These are phyloP conservation scores for Malus sylvestris DNA, from an alignment of 306 rosid genomes.

Conservation along the genomic window DNA sequence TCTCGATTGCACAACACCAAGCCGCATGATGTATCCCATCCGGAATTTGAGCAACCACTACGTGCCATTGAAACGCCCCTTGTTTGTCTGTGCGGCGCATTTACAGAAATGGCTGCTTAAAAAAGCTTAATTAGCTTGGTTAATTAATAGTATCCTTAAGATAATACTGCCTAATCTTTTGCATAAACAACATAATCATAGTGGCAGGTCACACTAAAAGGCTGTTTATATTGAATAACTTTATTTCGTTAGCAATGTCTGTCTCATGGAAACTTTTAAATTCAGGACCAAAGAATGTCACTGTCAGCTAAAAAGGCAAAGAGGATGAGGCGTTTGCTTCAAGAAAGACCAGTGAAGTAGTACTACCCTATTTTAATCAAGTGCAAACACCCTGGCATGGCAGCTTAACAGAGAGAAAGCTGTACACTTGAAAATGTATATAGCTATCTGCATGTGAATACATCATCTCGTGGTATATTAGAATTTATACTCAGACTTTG, in stretches of 20 bases:
- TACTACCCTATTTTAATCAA: slow-evolving; percentile 14
- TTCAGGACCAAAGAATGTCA: slow-evolving; percentile 17
- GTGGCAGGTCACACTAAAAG: slow-evolving; percentile 33
- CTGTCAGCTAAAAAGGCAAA: slow-evolving; percentile 7
- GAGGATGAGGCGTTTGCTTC: slow-evolving; percentile 21
- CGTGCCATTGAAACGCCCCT: neutral
- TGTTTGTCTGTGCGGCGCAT: neutral
- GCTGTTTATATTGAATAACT: slow-evolving; percentile 24
- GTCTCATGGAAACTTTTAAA: slow-evolving; percentile 8
- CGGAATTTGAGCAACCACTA: neutral
- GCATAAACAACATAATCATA: slow-evolving; percentile 23
- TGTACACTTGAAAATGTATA: slow-evolving; percentile 22
- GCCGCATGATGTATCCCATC: slow-evolving; percentile 10
- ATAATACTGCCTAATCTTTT: neutral
- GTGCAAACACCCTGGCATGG: slow-evolving; percentile 51
- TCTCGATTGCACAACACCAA: slow-evolving; percentile 26
- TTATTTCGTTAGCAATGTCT: slow-evolving; percentile 31
- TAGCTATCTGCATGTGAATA: slow-evolving; percentile 38
- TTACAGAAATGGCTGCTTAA: neutral
- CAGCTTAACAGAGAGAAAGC: slow-evolving; percentile 30
- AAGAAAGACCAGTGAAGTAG: slow-evolving; percentile 31
- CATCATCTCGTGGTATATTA: slow-evolving; percentile 57
- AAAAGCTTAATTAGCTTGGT: neutral
- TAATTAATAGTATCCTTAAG: neutral
- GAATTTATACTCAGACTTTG: slow-evolving; percentile 21